Evolutionary conservation across 768 basidiomycete genomes (phyloP), one percentile per base, ranked within the genome.

Genomic region (Nidularia sp.): DNA sequence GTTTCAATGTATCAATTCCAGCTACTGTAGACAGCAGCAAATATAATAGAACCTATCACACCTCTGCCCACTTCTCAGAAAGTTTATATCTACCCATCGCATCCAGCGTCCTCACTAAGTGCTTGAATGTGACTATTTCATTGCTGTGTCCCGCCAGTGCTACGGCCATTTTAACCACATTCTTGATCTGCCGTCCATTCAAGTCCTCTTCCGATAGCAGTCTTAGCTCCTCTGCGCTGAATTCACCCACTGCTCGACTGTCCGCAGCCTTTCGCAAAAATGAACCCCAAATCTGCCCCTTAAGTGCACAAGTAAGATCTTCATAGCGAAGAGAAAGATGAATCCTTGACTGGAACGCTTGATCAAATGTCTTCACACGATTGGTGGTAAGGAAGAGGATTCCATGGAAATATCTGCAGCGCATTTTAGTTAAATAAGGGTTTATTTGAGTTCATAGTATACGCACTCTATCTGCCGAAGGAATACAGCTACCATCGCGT

Each of bases 271-370:
- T 9, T 48, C 31, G 18, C 29, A 67, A 53, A 59, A 71, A 67
- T 1, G 56, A 65, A 29, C 47, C 50, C 70, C 68, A 71, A 34
- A 71, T 61, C 8, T 51, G 13, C 32, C 45, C 57, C 6, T 64
- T 67, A 2, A 69, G 56, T 3, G 47, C 53, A 22, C 34, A 51
- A 18, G 55, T 58, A 12, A 71, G 61, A 6, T 67, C 63, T 5
- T 63, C 64, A 49, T 69, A 71, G 48, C 64, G 57, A n/a, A 71
- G 53, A 3, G 58, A 62, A 48, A 71, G 64, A 47, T 71, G 70
- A 5, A 71, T 71, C 36, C 15, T 9, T 9, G 9, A 9, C 15
- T 39, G 9, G 36, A 39, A 39, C 9, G 36, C 36, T 39, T 9
- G 9, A 39, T 39, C 36, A 39, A 9, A 39, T 39, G 9, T 15